Evolutionary conservation across 2,329 filamentous ascomycete genomes (phyloP).

Genomic region (Thelonectria olida): DNA sequence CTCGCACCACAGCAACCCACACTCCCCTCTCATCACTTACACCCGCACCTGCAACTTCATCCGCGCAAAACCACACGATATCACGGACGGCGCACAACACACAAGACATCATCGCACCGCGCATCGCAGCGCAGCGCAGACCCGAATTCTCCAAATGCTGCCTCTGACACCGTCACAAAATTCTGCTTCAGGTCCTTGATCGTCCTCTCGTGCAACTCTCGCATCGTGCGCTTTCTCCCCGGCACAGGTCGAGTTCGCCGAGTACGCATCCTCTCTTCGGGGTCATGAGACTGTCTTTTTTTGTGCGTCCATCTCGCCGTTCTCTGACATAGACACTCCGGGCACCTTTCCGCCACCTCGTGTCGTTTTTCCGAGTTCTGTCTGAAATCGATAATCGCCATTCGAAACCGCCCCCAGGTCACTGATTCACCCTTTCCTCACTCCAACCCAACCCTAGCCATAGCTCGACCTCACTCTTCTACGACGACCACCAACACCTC

Average conservation of each 20-base stretch:
- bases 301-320: conserved; percentile 10
- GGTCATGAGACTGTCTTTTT: conserved; percentile 15
- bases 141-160: conserved; percentile 3
- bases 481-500: conserved; percentile 3
- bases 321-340: conserved; percentile 37
- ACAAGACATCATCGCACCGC: conserved; percentile 23
- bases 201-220: conserved; percentile 16
- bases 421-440: conserved; percentile 32
- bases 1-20: conserved; percentile 23
- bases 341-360: conserved; percentile 10
- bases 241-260: conserved; percentile 11
- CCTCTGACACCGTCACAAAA: neutral
- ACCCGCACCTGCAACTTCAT: conserved; percentile 18
- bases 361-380: conserved; percentile 21
- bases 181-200: neutral
- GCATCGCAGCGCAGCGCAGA: conserved; percentile 9
- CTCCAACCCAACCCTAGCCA: conserved; percentile 19
- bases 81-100: conserved; percentile 8
- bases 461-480: conserved; percentile 12
- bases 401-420: conserved; percentile 26
- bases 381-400: conserved; percentile 26
- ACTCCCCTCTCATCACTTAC: conserved; percentile 24
- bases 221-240: conserved; percentile 9
- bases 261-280: neutral
- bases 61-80: conserved; percentile 6